phyloP scores from a whole-genome alignment of 306 rosid species.

The Vicia sativa region DNA sequence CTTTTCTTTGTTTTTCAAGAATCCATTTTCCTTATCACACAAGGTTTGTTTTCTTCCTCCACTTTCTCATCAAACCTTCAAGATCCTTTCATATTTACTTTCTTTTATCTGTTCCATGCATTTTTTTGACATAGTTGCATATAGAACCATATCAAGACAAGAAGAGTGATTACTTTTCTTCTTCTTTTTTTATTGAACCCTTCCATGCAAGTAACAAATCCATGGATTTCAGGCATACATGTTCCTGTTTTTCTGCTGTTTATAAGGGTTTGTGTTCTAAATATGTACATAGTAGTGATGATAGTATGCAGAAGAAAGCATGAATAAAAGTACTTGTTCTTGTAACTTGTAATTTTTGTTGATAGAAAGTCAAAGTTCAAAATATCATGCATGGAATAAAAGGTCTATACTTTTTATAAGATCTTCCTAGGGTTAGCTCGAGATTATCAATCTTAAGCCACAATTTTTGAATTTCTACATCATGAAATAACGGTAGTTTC shows the following conservation, averaged over 20 bases:
- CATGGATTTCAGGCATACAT: conserved; percentile 27
- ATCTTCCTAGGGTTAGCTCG: conserved; percentile 41
- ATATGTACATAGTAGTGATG: not conserved
- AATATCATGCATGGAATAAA: conserved; percentile 30
- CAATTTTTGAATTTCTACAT: conserved; percentile 36
- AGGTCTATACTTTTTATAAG: conserved; percentile 10
- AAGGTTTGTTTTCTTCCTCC: conserved; percentile 47
- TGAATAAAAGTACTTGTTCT: conserved; percentile 25
- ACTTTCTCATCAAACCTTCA: no score
- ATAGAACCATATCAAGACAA: conserved; percentile 3
- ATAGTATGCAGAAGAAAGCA: conserved; percentile 8
- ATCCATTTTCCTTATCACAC: conserved; percentile 33
- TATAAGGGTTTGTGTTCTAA: conserved; percentile 31
- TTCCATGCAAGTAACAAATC: conserved; percentile 31
- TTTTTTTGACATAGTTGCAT: not conserved
- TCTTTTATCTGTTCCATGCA: not conserved
- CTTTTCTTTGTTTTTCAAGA: conserved; percentile 47
- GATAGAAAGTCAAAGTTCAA: conserved; percentile 26
- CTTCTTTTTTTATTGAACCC: conserved; percentile 1
- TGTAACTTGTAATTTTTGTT: conserved; percentile 7
- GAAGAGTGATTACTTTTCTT: conserved; percentile 5
- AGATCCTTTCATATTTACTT: no score
- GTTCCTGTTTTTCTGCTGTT: conserved; percentile 38
- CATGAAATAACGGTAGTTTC: conserved; percentile 29
- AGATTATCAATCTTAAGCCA: conserved; percentile 37